Conservation (phyloP, 208 protist species). For the Acanthamoeba lenticulata region DNA sequence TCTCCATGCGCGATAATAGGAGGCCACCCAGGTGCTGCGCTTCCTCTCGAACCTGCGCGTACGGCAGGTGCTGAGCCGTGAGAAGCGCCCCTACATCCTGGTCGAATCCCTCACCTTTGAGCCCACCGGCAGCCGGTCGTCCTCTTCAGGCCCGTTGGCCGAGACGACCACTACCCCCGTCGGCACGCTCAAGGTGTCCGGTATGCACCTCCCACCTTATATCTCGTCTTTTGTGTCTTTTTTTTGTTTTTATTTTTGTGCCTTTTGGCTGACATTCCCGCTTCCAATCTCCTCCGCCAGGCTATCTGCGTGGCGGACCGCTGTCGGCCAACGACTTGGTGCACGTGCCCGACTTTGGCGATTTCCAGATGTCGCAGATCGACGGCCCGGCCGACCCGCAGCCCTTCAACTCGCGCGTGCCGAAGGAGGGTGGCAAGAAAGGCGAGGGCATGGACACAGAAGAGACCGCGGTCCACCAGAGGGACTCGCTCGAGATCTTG, state of each 20-base stretch:
- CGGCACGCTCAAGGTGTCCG: slow-evolving; percentile 58
- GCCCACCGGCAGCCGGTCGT: background rate
- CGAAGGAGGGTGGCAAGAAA: slow-evolving; percentile 20
- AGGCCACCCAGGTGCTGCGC: slow-evolving; percentile 61
- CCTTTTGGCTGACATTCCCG: no score
- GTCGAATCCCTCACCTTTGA: slow-evolving; percentile 52
- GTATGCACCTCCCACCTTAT: background rate
- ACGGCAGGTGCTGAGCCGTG: slow-evolving; percentile 42
- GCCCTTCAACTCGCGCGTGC: slow-evolving; percentile 14
- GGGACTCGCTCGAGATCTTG: slow-evolving; percentile 39
- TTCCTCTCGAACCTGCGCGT: slow-evolving; percentile 65
- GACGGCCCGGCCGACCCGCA: slow-evolving; percentile 56
- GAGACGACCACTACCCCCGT: background rate
- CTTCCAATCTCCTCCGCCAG: background rate
- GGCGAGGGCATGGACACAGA: slow-evolving; percentile 46
- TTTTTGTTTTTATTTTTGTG: no score
- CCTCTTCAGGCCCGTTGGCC: background rate
- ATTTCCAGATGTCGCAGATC: slow-evolving; percentile 69
- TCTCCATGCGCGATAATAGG: background rate
- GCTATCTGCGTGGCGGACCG: slow-evolving; percentile 57
- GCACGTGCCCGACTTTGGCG: slow-evolving; percentile 70
- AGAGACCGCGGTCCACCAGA: background rate
- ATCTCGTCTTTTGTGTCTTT: no score
- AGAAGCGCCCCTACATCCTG: slow-evolving; percentile 66
- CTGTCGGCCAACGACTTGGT: slow-evolving; percentile 70